phyloP scores from a whole-genome alignment of 2,329 filamentous ascomycete genomes.

The Phialophora verrucosa region DNA sequence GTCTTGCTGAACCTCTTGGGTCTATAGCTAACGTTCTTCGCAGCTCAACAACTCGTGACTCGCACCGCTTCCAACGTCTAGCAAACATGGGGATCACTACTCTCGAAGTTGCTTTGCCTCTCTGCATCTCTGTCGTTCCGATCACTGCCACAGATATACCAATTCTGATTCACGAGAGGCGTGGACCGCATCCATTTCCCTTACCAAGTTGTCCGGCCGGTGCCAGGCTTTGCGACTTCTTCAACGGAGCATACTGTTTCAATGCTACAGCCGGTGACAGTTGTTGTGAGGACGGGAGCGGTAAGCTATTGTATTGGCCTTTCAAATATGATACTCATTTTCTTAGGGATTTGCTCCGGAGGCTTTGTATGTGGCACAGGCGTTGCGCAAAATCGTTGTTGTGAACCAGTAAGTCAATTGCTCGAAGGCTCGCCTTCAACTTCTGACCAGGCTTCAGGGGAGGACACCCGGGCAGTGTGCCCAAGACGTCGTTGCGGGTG shows the following conservation, averaged over 20 bases:
- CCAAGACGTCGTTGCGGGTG: constrained; percentile 10
- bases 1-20: neutral
- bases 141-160: neutral
- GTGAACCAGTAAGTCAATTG: constrained; percentile 19
- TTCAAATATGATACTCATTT: neutral
- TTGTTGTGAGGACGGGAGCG: constrained; percentile 29
- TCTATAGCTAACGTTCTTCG: neutral
- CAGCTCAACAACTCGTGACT: neutral
- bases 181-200: constrained; percentile 2
- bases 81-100: neutral
- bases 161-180: neutral
- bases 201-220: constrained; percentile 19
- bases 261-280: constrained; percentile 19
- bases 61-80: neutral
- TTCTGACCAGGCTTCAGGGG: constrained; percentile 7
- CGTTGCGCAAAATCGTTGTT: constrained; percentile 27
- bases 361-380: constrained; percentile 27
- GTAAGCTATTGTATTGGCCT: constrained; percentile 2
- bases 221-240: constrained; percentile 22
- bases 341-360: constrained; percentile 23
- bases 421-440: neutral
- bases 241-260: constrained; percentile 25
- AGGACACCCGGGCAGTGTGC: constrained; percentile 22
- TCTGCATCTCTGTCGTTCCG: neutral
- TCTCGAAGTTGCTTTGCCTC: neutral